Evolutionary conservation across 257 asterid species (phyloP), one percentile per base, ranked within the genome.

Genomic region (Gynochthodes officinalis): DNA sequence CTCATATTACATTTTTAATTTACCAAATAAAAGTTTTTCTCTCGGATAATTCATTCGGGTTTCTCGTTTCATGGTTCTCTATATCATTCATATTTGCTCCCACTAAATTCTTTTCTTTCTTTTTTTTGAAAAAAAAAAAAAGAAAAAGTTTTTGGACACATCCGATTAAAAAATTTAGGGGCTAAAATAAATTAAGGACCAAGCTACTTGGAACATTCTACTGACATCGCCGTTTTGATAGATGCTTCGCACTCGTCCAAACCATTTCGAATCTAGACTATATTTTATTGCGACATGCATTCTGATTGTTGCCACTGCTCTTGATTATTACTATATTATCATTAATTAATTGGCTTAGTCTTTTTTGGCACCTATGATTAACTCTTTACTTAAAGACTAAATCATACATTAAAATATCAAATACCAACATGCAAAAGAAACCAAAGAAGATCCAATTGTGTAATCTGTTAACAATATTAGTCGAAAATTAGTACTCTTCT

Each of bases 181-280:
- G n/a, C n/a, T n/a, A n/a, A n/a, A n/a, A n/a, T n/a, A n/a, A n/a
- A n/a, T n/a, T n/a, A n/a, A n/a, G n/a, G n/a, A n/a, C n/a, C n/a
- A n/a, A n/a, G n/a, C n/a, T n/a, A n/a, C n/a, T 39, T 46, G 53
- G 78, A 84, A 79, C 79, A 76, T 83, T 79, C 85, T 70, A 74
- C 70, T 72, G 39, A 72, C 77, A 79, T 80, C 75, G n/a, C 27
- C 76, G 84, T 80, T 82, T 58, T 18, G 52, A 50, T 43, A 73
- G 37, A 72, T 54, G 72, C 73, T 72, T 48, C 37, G 67, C 64
- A 64, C 77, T 43, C 48, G 63, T 71, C 64, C 73, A 16, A 54
- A 42, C 19, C 5, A 37, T 14, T 57, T 21, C 37, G 59, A 11
- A 44, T 37, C 1, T 7, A 57, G 16, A 42, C 1, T 6, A 9